Conservation (phyloP, 2,329 filamentous ascomycete genomes). For the Myriosclerotinia duriaeana region DNA sequence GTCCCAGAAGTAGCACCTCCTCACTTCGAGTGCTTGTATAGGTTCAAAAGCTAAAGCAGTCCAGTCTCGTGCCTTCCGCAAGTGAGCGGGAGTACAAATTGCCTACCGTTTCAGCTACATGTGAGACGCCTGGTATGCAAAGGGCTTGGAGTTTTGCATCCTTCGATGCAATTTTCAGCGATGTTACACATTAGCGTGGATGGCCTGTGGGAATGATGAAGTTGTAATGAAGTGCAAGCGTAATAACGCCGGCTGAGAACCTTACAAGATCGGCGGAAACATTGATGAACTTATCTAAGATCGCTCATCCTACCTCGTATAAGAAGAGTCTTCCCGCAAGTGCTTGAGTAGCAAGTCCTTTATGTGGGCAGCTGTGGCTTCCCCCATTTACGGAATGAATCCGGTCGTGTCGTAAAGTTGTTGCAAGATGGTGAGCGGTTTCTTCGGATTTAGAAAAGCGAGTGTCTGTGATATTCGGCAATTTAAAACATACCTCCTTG, state of each 20-base stretch:
- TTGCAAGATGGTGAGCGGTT: neutral
- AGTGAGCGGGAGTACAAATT: neutral
- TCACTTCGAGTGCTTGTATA: neutral
- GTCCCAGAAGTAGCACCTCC: neutral
- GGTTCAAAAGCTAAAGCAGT: neutral
- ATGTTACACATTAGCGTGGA: neutral
- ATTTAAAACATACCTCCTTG: neutral
- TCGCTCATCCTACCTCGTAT: neutral
- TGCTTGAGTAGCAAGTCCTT: neutral
- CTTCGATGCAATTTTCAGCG: neutral
- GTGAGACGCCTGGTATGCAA: neutral
- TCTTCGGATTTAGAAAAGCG: neutral
- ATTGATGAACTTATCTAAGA: neutral
- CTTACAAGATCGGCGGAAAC: no score
- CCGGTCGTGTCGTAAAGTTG: neutral
- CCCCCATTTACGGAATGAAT: no score
- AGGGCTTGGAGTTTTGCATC: neutral
- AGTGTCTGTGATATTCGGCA: neutral
- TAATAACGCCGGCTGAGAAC: neutral
- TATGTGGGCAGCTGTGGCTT: no score
- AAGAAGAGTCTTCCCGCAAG: neutral
- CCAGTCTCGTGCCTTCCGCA: neutral
- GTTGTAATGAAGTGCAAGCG: neutral
- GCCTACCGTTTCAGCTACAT: neutral
- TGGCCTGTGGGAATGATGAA: neutral